These are phyloP conservation scores for Myriosclerotinia scirpicola DNA, from an alignment of 2,329 filamentous ascomycete genomes.

Conservation along the genomic window DNA sequence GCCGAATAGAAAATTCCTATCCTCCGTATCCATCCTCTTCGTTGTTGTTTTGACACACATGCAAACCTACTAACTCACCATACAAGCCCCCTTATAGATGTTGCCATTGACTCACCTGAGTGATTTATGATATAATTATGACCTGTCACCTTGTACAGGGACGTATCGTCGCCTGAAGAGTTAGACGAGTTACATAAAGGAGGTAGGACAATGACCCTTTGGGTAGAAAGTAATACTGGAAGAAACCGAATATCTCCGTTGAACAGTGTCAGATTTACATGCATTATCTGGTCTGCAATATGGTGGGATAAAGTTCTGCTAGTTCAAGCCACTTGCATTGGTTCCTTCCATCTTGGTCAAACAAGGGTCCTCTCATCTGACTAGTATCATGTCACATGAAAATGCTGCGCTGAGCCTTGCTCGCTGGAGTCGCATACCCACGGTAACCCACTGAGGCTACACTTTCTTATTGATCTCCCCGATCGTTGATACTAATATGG, in stretches of 20 bases:
- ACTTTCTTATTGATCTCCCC: background rate
- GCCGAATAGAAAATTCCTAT: background rate
- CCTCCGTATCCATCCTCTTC: background rate
- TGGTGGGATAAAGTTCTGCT: background rate
- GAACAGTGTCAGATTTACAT: background rate
- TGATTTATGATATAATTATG: constrained; percentile 4
- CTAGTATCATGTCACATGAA: background rate
- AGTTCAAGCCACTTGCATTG: background rate
- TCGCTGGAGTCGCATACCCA: background rate
- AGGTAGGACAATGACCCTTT: constrained; percentile 7
- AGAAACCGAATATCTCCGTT: background rate
- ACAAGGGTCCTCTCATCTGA: constrained; percentile 4
- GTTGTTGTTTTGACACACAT: constrained; percentile 2
- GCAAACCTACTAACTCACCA: background rate
- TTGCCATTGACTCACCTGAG: constrained; percentile 20
- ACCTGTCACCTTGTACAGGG: constrained; percentile 13
- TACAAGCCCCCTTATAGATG: background rate
- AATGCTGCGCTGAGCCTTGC: constrained; percentile 8
- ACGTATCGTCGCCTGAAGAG: background rate
- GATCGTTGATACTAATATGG: background rate
- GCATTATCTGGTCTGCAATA: constrained; percentile 7
- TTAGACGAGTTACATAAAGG: constrained; percentile 16
- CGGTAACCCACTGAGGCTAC: background rate
- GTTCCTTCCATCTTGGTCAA: background rate
- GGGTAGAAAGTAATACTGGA: background rate